Percentiles rank a stretch among this genome's conserved stretches.
phyloP scores from a whole-genome alignment of 23 red algal species.

The Gracilaria gracilis region DNA sequence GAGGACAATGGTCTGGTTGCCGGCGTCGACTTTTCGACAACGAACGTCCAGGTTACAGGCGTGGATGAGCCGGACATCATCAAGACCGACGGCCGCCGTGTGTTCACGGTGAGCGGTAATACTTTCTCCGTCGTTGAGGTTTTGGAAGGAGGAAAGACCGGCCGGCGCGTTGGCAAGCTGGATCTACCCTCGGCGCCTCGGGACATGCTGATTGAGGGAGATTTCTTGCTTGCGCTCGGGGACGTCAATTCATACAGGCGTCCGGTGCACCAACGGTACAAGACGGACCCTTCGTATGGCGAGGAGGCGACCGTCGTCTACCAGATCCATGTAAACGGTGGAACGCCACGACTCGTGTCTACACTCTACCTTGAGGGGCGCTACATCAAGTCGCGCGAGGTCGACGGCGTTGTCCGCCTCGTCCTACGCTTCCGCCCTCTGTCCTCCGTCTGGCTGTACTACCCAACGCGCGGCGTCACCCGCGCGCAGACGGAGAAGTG shows the following conservation, averaged over 20 bases:
- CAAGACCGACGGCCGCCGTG: conserved; percentile 72
- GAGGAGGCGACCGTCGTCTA: conserved; percentile 63
- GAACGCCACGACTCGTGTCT: conserved; percentile 54
- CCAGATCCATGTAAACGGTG: conserved; percentile 50
- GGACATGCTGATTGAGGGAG: conserved; percentile 76
- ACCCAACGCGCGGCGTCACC: conserved; percentile 10
- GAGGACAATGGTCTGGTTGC: conserved; percentile 34
- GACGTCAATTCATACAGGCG: conserved; percentile 43
- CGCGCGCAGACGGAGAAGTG: conserved; percentile 46
- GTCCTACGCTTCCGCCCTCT: conserved; percentile 57
- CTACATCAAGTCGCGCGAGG: conserved; percentile 71
- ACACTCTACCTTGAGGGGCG: conserved; percentile 55
- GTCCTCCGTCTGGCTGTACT: conserved; percentile 66
- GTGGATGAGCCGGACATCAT: conserved; percentile 76
- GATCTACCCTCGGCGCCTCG: conserved; percentile 37
- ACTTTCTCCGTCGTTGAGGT: conserved; percentile 61
- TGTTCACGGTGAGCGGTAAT: conserved; percentile 59
- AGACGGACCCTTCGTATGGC: conserved; percentile 47
- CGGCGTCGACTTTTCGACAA: conserved; percentile 65
- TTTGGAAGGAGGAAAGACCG: conserved; percentile 41
- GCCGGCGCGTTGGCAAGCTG: conserved; percentile 40
- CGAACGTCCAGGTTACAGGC: conserved; percentile 69
- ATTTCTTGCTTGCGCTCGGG: conserved; percentile 70
- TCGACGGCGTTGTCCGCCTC: conserved; percentile 68
- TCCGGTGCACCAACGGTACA: conserved; percentile 34